These are phyloP conservation scores for Porphyrellus cyaneotinctus DNA, from an alignment of 768 basidiomycete genomes.

Conservation along the genomic window DNA sequence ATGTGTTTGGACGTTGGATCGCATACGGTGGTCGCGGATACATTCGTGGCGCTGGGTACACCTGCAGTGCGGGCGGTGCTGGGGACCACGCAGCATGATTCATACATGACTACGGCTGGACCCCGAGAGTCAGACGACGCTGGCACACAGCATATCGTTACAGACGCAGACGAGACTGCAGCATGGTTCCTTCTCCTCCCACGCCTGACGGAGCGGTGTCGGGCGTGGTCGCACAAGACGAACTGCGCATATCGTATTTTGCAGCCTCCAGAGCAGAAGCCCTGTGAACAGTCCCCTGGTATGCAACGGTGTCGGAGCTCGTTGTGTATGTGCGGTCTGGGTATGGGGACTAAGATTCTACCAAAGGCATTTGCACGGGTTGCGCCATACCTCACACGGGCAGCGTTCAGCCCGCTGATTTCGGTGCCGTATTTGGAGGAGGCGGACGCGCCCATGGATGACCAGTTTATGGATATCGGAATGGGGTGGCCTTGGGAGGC, in stretches of 20 bases:
- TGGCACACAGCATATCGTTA: constrained; percentile 12
- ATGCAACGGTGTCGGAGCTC: constrained; percentile 3
- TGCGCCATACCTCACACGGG: constrained; percentile 43
- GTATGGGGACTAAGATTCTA: constrained; percentile 11
- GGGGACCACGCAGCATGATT: background rate
- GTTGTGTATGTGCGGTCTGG: constrained; percentile 14
- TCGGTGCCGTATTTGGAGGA: constrained; percentile 45
- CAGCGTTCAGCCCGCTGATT: constrained; percentile 53
- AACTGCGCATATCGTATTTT: constrained; percentile 24
- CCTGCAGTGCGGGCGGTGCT: background rate
- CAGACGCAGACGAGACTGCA: constrained; percentile 15
- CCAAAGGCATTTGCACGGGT: constrained; percentile 34
- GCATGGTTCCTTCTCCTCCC: constrained; percentile 53
- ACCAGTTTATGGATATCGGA: no score
- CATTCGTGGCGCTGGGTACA: constrained; percentile 39
- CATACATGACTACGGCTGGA: background rate
- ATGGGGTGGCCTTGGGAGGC: no score
- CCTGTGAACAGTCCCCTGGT: constrained; percentile 30
- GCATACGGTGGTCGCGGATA: constrained; percentile 45
- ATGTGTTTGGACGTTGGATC: constrained; percentile 42
- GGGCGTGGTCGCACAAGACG: constrained; percentile 49
- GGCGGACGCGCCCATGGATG: constrained; percentile 1
- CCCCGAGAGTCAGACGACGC: background rate
- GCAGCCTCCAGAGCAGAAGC: constrained; percentile 22
- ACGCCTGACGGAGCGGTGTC: constrained; percentile 49